phyloP scores from a whole-genome alignment of 148 eudicot species.

The Talinum fruticosum region DNA sequence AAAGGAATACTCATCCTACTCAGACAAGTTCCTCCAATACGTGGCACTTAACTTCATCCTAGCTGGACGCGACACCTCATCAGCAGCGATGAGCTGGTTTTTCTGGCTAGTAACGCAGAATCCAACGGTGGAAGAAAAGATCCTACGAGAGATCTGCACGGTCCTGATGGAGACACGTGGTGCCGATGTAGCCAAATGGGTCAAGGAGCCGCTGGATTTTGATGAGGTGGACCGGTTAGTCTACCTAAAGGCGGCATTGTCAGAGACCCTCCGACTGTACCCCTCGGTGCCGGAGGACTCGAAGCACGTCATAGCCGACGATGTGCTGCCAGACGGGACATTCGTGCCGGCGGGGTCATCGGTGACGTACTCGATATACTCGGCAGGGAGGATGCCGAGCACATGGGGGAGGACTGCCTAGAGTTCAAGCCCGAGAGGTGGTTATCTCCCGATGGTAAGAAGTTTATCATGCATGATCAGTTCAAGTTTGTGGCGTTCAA shows the following conservation, averaged over 20 bases:
- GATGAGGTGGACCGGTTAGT: constrained; percentile 76
- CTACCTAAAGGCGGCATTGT: constrained; percentile 77
- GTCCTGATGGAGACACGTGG: constrained; percentile 81
- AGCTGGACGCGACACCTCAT: constrained; percentile 96
- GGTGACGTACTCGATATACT: constrained; percentile 81
- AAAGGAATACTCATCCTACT: constrained; percentile 62
- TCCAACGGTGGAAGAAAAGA: constrained; percentile 57
- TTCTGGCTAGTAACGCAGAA: constrained; percentile 72
- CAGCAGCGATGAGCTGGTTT: constrained; percentile 92
- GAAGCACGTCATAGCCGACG: constrained; percentile 76
- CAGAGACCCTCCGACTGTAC: constrained; percentile 78
- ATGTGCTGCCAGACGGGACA: constrained; percentile 80
- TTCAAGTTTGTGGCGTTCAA: constrained; percentile 84
- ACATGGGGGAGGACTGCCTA: constrained; percentile 78
- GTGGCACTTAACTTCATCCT: constrained; percentile 93
- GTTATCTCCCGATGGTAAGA: constrained; percentile 47
- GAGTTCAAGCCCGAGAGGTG: constrained; percentile 86
- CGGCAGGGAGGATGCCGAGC: constrained; percentile 75
- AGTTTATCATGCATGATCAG: constrained; percentile 52
- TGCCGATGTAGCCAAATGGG: constrained; percentile 49
- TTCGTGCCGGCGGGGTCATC: constrained; percentile 87
- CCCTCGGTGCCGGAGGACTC: constrained; percentile 98
- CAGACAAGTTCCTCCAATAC: constrained; percentile 73
- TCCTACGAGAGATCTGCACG: constrained; percentile 50
- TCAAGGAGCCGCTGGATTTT: constrained; percentile 55